Percentiles rank a stretch among this genome's conserved stretches.
Conservation (phyloP, 768 basidiomycete species). For the Hortiboletus flavorubellus region DNA sequence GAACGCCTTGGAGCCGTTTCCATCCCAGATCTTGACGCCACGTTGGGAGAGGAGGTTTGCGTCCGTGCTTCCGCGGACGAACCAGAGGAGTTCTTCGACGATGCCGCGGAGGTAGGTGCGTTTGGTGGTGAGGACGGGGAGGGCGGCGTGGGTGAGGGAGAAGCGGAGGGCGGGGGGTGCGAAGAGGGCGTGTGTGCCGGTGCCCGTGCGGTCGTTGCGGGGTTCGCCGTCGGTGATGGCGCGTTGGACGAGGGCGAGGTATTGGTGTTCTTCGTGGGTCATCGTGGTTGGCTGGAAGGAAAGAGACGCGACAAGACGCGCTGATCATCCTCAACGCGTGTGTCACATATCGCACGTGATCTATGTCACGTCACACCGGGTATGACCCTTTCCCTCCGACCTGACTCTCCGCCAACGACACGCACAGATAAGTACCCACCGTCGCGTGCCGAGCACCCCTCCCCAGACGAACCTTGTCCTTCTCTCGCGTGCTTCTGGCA, state of each 20-base stretch:
- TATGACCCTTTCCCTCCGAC: neutral
- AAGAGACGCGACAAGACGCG: conserved; percentile 6
- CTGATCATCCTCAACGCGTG: conserved; percentile 7
- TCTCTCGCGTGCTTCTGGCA: conserved; percentile 20
- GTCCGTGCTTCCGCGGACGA: conserved; percentile 82
- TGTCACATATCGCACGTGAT: conserved; percentile 12
- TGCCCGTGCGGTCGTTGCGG: conserved; percentile 91
- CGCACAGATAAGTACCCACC: conserved; percentile 12
- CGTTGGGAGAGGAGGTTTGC: conserved; percentile 69
- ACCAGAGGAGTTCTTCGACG: conserved; percentile 94
- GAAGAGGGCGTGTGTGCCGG: conserved; percentile 89
- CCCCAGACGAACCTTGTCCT: neutral
- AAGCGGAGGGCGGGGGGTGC: conserved; percentile 90
- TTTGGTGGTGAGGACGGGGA: conserved; percentile 94
- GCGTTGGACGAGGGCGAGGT: conserved; percentile 74
- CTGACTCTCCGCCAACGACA: neutral
- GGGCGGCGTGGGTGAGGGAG: conserved; percentile 66
- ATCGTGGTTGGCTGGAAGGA: conserved; percentile 11
- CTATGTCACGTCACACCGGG: conserved; percentile 12
- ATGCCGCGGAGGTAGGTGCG: conserved; percentile 91
- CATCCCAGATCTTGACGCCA: conserved; percentile 97
- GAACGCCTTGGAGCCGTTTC: conserved; percentile 88
- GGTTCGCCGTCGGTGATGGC: conserved; percentile 74
- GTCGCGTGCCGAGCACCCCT: neutral
- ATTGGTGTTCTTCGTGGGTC: conserved; percentile 85